Evolutionary conservation across 139 green algal genomes (phyloP).

Genomic region (Closterium sp.): DNA sequence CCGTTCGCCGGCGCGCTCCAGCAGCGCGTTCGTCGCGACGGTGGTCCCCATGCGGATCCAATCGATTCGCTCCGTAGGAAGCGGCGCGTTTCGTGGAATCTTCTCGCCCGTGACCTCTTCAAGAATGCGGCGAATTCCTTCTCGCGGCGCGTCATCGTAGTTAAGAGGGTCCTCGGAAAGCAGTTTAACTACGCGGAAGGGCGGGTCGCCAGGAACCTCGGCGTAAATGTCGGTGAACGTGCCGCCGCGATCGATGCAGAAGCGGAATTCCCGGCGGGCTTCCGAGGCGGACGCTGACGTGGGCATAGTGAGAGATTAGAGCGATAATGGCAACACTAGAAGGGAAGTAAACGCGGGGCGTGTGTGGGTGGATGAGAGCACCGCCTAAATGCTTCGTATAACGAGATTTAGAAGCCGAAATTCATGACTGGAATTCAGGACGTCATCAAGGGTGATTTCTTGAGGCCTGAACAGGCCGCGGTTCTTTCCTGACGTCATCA

Average conservation of each 20-base stretch:
- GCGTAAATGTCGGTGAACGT: conserved; percentile 98
- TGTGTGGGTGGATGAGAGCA: no score
- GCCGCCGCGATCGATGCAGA: conserved; percentile 94
- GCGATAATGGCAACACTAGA: no score
- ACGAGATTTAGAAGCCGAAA: no score
- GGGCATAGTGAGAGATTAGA: no score
- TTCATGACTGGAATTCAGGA: no score
- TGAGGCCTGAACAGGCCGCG: no score
- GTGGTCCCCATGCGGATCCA: conserved; percentile 74
- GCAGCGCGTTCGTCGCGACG: conserved; percentile 59
- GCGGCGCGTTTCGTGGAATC: conserved; percentile 38
- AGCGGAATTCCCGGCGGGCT: conserved; percentile 50
- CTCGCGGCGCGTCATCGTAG: conserved; percentile 88
- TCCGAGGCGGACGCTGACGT: no score
- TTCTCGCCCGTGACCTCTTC: conserved; percentile 70
- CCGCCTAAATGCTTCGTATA: no score
- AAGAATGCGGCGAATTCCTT: conserved; percentile 92
- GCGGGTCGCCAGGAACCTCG: conserved; percentile 60
- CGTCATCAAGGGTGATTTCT: no score
- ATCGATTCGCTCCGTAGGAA: conserved; percentile 52
- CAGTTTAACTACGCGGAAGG: conserved; percentile 70
- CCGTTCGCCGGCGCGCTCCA: conserved; percentile 54
- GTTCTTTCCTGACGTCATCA: no score
- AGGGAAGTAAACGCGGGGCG: no score
- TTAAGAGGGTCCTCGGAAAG: conserved; percentile 91